A percentile compares a stretch with the other conserved stretches of the same genome.
These are phyloP conservation scores for Phoma herbarum DNA, from an alignment of 2,329 filamentous ascomycete species.

Conservation along the genomic window DNA sequence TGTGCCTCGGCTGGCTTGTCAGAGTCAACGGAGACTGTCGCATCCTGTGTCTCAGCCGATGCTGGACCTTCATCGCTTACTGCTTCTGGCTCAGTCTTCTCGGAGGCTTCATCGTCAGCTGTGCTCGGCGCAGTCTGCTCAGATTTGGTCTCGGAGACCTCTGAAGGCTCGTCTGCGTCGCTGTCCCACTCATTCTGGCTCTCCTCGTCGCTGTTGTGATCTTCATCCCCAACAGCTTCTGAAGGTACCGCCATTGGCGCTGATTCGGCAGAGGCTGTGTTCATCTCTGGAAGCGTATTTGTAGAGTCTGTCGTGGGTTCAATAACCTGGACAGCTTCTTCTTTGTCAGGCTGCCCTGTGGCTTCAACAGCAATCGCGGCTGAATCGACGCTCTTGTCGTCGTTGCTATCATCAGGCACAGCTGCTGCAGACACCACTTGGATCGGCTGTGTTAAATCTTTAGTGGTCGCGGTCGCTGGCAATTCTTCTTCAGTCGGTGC, in stretches of 20 bases:
- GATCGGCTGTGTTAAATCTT: background rate
- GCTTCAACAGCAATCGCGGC: background rate
- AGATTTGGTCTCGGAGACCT: background rate
- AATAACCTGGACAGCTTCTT: background rate
- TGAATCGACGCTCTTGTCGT: background rate
- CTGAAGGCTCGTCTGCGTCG: slow-evolving; percentile 40
- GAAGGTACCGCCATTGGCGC: background rate
- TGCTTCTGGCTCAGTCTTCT: background rate
- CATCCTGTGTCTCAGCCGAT: slow-evolving; percentile 1
- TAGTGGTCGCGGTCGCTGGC: background rate
- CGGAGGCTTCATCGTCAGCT: background rate
- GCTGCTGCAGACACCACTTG: background rate
- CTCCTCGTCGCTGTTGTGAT: slow-evolving; percentile 69
- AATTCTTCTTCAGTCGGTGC: background rate
- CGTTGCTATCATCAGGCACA: background rate
- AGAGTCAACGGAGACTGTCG: background rate
- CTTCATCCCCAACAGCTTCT: background rate
- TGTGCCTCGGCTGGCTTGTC: slow-evolving; percentile 17
- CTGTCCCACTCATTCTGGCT: slow-evolving; percentile 68
- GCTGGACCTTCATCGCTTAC: background rate
- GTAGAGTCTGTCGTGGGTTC: background rate
- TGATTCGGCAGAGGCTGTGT: background rate
- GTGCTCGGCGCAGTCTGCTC: background rate
- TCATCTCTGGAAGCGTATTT: background rate
- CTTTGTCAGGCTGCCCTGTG: background rate